A percentile compares a stretch with the other conserved stretches of the same genome.
phyloP scores from a whole-genome alignment of 2,329 filamentous ascomycete species.

The Xylariaceae sp. region DNA sequence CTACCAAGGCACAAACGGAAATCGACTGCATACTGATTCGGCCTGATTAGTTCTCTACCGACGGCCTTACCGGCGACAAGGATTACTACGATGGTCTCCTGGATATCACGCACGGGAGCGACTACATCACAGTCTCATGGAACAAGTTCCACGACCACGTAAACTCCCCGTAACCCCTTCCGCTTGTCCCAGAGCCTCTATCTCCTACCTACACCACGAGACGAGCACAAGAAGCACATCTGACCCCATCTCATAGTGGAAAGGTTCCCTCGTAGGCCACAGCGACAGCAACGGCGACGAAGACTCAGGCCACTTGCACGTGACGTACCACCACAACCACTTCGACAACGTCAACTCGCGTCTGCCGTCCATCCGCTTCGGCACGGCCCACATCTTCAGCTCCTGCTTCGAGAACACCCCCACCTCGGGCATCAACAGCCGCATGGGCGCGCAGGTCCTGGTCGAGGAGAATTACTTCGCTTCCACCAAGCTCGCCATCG shows the following conservation, averaged over 20 bases:
- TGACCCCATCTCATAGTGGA: slow-evolving; percentile 34
- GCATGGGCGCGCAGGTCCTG: slow-evolving; percentile 48
- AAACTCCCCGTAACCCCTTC: slow-evolving; percentile 6
- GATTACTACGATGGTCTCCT: slow-evolving; percentile 43
- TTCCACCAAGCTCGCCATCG: slow-evolving; percentile 40
- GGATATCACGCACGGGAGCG: slow-evolving; percentile 43
- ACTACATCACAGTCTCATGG: slow-evolving; percentile 42
- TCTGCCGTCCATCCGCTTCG: slow-evolving; percentile 60
- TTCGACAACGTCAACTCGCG: slow-evolving; percentile 62
- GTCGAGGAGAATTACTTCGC: slow-evolving; percentile 49
- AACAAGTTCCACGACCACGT: slow-evolving; percentile 42
- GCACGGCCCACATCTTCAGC: slow-evolving; percentile 58
- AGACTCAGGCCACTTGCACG: slow-evolving; percentile 57
- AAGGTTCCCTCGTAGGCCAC: slow-evolving; percentile 58
- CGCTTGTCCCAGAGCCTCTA: not conserved
- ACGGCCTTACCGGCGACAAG: slow-evolving; percentile 37
- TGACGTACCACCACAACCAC: slow-evolving; percentile 66
- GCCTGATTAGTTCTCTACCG: slow-evolving; percentile 21
- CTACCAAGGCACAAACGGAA: not conserved
- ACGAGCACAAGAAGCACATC: not conserved
- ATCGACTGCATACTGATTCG: slow-evolving; percentile 1
- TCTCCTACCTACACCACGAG: not conserved
- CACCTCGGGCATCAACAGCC: slow-evolving; percentile 49
- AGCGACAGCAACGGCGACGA: slow-evolving; percentile 54
- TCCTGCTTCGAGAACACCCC: slow-evolving; percentile 44